A percentile compares a stretch with the other conserved stretches of the same genome.
phyloP scores from a whole-genome alignment of 208 protist species.

The Tritrichomonas musculus region DNA sequence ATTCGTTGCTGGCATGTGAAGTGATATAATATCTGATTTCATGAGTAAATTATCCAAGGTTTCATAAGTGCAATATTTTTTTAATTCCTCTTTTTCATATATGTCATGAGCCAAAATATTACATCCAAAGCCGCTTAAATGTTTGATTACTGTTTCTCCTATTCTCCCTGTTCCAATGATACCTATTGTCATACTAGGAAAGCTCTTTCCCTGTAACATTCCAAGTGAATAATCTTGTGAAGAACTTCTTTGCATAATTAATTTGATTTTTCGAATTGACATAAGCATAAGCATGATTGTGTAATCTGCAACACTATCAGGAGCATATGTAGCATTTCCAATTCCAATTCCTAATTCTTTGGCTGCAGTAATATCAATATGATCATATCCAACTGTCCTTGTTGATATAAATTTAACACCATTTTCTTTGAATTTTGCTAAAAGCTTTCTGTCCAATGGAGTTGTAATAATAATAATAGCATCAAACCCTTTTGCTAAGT shows the following conservation, averaged over 20 bases:
- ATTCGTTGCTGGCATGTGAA: slow-evolving; percentile 37
- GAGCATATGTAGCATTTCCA: not conserved
- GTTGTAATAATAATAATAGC: too few species aligned
- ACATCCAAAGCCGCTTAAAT: not conserved
- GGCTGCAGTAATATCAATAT: not conserved
- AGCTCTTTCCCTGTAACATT: not conserved
- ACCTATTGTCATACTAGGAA: not conserved
- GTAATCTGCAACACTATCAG: not conserved
- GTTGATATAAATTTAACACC: too few species aligned
- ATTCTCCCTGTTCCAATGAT: not conserved
- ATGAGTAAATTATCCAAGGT: slow-evolving; percentile 35
- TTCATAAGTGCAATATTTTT: slow-evolving; percentile 40
- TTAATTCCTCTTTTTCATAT: not conserved
- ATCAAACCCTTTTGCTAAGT: too few species aligned
- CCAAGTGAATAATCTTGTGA: not conserved
- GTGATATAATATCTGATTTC: slow-evolving; percentile 41
- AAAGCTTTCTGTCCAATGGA: too few species aligned
- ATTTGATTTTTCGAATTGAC: not conserved
- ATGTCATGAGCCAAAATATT: not conserved
- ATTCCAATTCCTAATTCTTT: not conserved
- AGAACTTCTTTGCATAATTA: not conserved
- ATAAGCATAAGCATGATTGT: not conserved
- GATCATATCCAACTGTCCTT: too few species aligned
- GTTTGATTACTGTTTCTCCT: not conserved
- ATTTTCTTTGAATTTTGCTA: too few species aligned